phyloP scores from a whole-genome alignment of 805 yeast genomes.

The Barnettozyma botsteinii region DNA sequence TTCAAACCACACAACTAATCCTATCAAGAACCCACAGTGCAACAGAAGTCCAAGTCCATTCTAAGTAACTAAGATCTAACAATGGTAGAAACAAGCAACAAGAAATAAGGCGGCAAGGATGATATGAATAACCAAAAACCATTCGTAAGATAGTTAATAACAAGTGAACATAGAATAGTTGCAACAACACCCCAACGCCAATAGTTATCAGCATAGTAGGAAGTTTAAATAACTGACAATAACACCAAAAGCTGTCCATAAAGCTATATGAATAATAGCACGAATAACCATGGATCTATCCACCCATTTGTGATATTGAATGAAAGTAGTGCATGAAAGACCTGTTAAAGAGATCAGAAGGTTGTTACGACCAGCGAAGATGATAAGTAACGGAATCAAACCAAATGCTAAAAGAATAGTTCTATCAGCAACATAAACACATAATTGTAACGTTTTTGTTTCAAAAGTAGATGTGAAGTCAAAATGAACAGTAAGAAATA shows the following conservation, averaged over 20 bases:
- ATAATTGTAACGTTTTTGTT: background rate
- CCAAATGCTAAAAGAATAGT: conserved; percentile 27
- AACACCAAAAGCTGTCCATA: conserved; percentile 17
- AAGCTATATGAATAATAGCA: conserved; percentile 18
- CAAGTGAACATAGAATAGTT: conserved; percentile 35
- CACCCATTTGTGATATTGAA: conserved; percentile 61
- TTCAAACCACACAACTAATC: conserved; percentile 36
- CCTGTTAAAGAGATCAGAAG: conserved; percentile 56
- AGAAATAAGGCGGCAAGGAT: conserved; percentile 47
- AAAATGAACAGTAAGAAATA: conserved; percentile 13
- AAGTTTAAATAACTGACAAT: conserved; percentile 2
- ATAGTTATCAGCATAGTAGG: conserved; percentile 8
- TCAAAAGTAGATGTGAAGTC: background rate
- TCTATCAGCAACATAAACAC: conserved; percentile 16
- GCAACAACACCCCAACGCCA: conserved; percentile 40
- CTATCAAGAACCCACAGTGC: conserved; percentile 32
- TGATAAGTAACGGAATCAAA: conserved; percentile 45
- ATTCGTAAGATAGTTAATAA: conserved; percentile 50
- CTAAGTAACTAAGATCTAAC: conserved; percentile 24
- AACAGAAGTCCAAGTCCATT: conserved; percentile 37
- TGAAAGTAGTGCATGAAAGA: conserved; percentile 56
- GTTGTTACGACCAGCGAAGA: conserved; percentile 71
- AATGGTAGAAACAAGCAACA: conserved; percentile 54
- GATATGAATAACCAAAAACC: conserved; percentile 54
- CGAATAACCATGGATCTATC: conserved; percentile 36